These are phyloP conservation scores for Balansia obtecta DNA, from an alignment of 2,329 filamentous ascomycete genomes.

Conservation along the genomic window DNA sequence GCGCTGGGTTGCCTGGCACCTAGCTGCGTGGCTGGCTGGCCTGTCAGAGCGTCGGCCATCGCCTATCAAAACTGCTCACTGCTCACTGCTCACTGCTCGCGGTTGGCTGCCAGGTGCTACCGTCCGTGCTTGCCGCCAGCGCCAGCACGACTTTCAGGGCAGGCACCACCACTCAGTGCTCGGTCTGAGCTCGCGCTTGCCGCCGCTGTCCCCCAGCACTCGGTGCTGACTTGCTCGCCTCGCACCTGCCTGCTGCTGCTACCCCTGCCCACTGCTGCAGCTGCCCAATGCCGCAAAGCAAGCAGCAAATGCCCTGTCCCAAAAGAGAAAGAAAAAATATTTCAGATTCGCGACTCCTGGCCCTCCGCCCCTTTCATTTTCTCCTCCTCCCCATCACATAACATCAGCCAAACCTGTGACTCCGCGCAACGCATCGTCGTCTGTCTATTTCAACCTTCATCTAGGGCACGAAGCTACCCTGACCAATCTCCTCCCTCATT, in stretches of 20 bases:
- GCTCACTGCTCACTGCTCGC: no score
- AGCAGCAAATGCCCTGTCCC: constrained; percentile 8
- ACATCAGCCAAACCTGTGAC: constrained; percentile 31
- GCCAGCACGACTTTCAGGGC: not conserved
- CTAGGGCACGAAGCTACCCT: constrained; percentile 93
- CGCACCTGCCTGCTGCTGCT: not conserved
- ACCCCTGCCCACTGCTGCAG: not conserved
- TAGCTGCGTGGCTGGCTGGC: no score
- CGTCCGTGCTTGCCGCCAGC: not conserved
- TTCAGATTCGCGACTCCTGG: constrained; percentile 24
- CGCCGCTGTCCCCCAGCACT: not conserved
- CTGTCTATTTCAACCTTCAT: constrained; percentile 33
- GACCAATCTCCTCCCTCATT: constrained; percentile 42
- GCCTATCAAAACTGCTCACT: no score
- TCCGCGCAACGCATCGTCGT: constrained; percentile 35
- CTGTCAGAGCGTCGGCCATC: no score
- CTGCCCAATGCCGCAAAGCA: constrained; percentile 3
- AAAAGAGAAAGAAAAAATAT: constrained; percentile 25
- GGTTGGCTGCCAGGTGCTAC: not conserved
- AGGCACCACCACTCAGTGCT: not conserved
- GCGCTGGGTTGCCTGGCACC: not conserved
- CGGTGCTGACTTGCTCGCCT: no score
- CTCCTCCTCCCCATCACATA: constrained; percentile 29
- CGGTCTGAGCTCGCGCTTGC: not conserved
- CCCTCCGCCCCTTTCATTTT: constrained; percentile 15